A percentile compares a stretch with the other conserved stretches of the same genome.
These are phyloP conservation scores for Apiotrichum montevideense DNA, from an alignment of 1,284 basidiomycete species.

Conservation along the genomic window DNA sequence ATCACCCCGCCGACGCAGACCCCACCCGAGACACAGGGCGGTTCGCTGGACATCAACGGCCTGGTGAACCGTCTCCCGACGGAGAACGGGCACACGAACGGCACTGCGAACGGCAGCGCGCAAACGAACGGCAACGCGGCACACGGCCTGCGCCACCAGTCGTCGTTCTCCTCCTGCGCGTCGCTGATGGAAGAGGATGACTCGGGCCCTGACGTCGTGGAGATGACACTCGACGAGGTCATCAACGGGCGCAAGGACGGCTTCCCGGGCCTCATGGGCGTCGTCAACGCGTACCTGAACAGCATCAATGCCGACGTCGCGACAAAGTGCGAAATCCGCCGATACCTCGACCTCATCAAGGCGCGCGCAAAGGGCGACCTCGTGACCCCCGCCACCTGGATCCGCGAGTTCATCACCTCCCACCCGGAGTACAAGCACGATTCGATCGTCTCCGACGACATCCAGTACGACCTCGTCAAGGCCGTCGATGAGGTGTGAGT, in stretches of 20 bases:
- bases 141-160: slow-evolving; percentile 1
- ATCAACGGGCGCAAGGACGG: slow-evolving; percentile 71
- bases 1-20: slow-evolving; percentile 27
- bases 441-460: slow-evolving; percentile 80
- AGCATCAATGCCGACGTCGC: slow-evolving; percentile 70
- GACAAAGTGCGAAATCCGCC: slow-evolving; percentile 61
- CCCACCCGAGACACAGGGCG: slow-evolving; percentile 2
- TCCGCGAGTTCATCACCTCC: slow-evolving; percentile 78
- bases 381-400: slow-evolving; percentile 88
- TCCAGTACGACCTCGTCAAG: slow-evolving; percentile 89
- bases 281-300: slow-evolving; percentile 82
- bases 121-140: no score
- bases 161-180: slow-evolving; percentile 11
- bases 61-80: neutral
- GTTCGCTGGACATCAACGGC: neutral
- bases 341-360: slow-evolving; percentile 73
- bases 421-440: slow-evolving; percentile 89
- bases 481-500: slow-evolving; percentile 73
- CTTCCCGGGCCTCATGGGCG: slow-evolving; percentile 80
- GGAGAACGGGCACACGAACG: slow-evolving; percentile 10
- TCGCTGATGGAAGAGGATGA: slow-evolving; percentile 21
- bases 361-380: slow-evolving; percentile 75
- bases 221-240: slow-evolving; percentile 88
- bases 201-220: slow-evolving; percentile 65
- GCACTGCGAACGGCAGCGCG: no score